Base-by-base conservation (phyloP, 2,329 filamentous ascomycete genomes). In the Sporothrix globosa region DNA sequence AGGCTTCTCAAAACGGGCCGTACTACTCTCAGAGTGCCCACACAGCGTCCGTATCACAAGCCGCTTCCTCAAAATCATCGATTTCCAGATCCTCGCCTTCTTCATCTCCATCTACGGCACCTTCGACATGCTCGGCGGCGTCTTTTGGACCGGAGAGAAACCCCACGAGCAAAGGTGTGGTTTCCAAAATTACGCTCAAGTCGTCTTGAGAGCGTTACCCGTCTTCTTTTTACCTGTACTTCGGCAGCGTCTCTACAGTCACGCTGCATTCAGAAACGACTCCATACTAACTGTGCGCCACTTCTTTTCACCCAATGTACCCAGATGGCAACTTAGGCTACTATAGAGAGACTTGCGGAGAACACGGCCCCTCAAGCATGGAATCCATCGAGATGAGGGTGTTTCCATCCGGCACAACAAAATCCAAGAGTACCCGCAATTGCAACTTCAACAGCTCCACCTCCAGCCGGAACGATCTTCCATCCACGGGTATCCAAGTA, bases 111-210 rank as follows among this genome's bases (percentile, higher is more conserved):
- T 53, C 69, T 21, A 52, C 54, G 17, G 46, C 65, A 9, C 41
- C 39, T 21, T 65, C 69, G 7, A 44, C 41, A 17, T 46, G 21
- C 30, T 69, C 66, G 30, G 48, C 41, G 2, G 24, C 69, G 10
- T 67, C 66, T n/a, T 48, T 61, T 34, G 52, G 39, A 6, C 66
- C n/a, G 34, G 17, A 10, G 3, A 11, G n/a, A 11, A 63, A 24
- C 44, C 34, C n/a, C 30, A 63, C 52, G 41, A 52, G 27, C 19
- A 69, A 69, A 69, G 67, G 67, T 69, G 54, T 52, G 54, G 24
- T 30, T 30, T 56, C 66, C 27, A 41, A 24, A 27, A 52, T 69
- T 50, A 39, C 53, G 30, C 19, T 21, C 21, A 46, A 10, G 17
- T 61, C 67, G 27, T 41, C 54, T n/a, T 46, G 44, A 50, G 48